Conservation (phyloP, 805 yeast genomes). For the Wickerhamia fluorescens region DNA sequence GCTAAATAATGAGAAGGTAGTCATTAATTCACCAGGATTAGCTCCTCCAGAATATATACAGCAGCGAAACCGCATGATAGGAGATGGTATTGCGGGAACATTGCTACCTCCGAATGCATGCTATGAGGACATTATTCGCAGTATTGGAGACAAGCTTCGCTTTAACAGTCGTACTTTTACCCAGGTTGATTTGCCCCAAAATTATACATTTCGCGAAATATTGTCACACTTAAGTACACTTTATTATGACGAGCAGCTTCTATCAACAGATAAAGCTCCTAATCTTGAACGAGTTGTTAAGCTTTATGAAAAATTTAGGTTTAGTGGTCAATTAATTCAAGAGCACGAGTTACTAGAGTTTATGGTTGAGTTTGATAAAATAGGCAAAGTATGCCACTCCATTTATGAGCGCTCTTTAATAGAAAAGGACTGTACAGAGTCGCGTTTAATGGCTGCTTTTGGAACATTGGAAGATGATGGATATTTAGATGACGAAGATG, state of each 20-base stretch:
- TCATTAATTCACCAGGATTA: conserved; percentile 34
- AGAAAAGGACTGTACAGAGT: no score
- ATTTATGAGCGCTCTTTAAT: no score
- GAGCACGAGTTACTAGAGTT: conserved; percentile 55
- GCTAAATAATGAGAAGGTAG: conserved; percentile 15
- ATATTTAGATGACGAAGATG: conserved; percentile 1
- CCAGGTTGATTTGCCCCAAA: conserved; percentile 11
- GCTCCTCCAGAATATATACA: conserved; percentile 37
- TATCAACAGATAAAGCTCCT: conserved; percentile 3
- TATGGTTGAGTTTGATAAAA: conserved; percentile 29
- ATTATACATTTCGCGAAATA: conserved; percentile 37
- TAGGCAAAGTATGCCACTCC: conserved; percentile 7
- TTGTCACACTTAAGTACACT: conserved; percentile 23
- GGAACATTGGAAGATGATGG: conserved; percentile 4
- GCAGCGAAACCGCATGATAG: conserved; percentile 16
- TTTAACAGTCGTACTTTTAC: conserved; percentile 36
- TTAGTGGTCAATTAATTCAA: conserved; percentile 53
- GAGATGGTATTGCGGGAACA: conserved; percentile 13
- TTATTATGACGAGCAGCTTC: conserved; percentile 1
- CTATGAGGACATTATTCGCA: conserved; percentile 52
- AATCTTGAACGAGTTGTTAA: conserved; percentile 23
- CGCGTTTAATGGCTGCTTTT: no score
- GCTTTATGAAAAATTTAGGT: conserved; percentile 62
- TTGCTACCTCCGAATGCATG: conserved; percentile 22
- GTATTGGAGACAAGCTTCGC: conserved; percentile 52